Conservation (phyloP, 139 green algal genomes). For the Asterochloris erici region DNA sequence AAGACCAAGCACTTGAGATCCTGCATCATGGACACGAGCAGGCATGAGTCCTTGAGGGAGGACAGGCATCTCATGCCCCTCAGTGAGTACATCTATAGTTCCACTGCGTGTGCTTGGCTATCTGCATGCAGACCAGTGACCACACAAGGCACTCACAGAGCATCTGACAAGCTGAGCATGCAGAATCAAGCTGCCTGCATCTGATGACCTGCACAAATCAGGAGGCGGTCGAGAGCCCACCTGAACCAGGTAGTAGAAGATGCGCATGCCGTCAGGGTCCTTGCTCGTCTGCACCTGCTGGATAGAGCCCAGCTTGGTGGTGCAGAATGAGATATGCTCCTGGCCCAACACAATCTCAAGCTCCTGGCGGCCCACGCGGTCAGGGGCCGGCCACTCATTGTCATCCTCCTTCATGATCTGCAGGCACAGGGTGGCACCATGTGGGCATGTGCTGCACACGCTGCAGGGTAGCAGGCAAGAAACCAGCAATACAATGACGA, state of each 20-base stretch:
- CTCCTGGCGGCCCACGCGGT: constrained; percentile 91
- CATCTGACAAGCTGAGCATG: background rate
- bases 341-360: constrained; percentile 91
- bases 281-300: constrained; percentile 93
- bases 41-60: no score
- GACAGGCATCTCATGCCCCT: no score
- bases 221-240: constrained; percentile 17
- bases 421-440: background rate
- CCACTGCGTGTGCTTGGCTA: background rate
- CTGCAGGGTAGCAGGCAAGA: background rate
- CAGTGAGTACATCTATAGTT: background rate
- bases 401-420: constrained; percentile 98
- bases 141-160: background rate
- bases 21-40: constrained; percentile 30
- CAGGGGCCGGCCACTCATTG: constrained; percentile 87
- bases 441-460: no score
- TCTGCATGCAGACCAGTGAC: background rate
- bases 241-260: constrained; percentile 99
- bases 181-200: background rate
- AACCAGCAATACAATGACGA: no score
- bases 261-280: constrained; percentile 91
- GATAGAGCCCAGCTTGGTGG: constrained; percentile 93
- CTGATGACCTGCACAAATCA: background rate
- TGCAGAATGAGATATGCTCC: constrained; percentile 96
- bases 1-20: constrained; percentile 98